These are phyloP conservation scores for Stephania cephalantha DNA, from an alignment of 164 flowering plant species.

Conservation along the genomic window DNA sequence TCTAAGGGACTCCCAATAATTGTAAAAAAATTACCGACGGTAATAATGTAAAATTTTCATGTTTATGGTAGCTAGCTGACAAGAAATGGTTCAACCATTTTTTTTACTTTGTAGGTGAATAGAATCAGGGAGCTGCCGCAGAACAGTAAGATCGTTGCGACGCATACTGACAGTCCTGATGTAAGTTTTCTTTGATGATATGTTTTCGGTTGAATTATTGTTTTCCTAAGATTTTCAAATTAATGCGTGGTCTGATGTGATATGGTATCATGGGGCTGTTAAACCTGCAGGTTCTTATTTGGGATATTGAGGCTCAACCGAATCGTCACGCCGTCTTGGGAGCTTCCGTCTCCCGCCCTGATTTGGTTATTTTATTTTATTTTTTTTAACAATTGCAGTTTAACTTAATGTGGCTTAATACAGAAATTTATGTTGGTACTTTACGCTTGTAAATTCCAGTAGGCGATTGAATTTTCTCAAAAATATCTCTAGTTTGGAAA, in stretches of 20 bases:
- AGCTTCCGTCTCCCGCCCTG: constrained; percentile 82
- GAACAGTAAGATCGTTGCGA: constrained; percentile 81
- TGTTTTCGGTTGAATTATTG: neutral
- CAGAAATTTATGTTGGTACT: neutral
- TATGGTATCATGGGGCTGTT: constrained; percentile 1
- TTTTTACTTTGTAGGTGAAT: constrained; percentile 58
- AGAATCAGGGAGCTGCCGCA: constrained; percentile 95
- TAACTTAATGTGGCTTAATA: too few species aligned
- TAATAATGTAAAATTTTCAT: too few species aligned
- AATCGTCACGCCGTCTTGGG: constrained; percentile 92
- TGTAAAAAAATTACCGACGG: too few species aligned
- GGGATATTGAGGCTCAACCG: constrained; percentile 92
- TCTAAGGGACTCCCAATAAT: too few species aligned
- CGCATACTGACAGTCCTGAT: constrained; percentile 95
- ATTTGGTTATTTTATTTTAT: constrained; percentile 32
- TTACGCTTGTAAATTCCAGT: neutral
- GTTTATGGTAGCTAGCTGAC: too few species aligned
- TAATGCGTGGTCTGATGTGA: neutral
- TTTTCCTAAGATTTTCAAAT: neutral
- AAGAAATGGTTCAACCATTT: too few species aligned
- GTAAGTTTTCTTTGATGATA: constrained; percentile 22
- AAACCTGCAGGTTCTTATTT: constrained; percentile 62
- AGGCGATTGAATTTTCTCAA: neutral
- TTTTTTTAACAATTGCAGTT: too few species aligned
- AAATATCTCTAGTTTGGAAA: neutral